Percentiles rank a stretch among this genome's conserved stretches.
phyloP scores from a whole-genome alignment of 148 eudicot genomes.

The Salicornia ramosissima region DNA sequence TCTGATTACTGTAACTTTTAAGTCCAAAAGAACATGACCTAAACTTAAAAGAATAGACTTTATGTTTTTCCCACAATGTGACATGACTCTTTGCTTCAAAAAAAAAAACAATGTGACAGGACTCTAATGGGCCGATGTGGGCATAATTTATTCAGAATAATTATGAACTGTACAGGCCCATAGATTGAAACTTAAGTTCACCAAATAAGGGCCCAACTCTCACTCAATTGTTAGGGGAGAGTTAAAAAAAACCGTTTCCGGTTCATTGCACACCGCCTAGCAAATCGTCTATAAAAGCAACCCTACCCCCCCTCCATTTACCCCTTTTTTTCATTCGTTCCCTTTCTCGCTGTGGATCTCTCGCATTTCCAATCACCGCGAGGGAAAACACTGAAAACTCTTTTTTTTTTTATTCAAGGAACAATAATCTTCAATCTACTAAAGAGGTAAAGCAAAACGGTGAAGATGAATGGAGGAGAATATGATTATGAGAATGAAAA shows the following conservation, averaged over 20 bases:
- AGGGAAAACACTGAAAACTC: not conserved
- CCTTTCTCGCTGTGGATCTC: not conserved
- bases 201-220: not conserved
- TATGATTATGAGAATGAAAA: conserved; percentile 25
- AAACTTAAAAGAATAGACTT: too few species aligned
- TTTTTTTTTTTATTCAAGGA: too few species aligned
- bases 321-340: not conserved
- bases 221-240: not conserved
- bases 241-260: not conserved
- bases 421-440: not conserved
- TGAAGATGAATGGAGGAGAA: conserved; percentile 17
- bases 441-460: not conserved
- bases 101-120: too few species aligned
- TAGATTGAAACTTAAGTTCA: too few species aligned
- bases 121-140: too few species aligned
- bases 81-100: too few species aligned
- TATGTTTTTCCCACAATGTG: too few species aligned
- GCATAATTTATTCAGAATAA: too few species aligned
- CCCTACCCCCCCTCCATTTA: not conserved
- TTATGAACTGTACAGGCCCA: too few species aligned
- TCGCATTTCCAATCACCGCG: not conserved
- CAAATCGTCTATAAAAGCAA: conserved; percentile 16
- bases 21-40: too few species aligned
- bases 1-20: too few species aligned
- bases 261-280: not conserved